Conservation (phyloP, 305 asterid species). For the Lippia alba region DNA sequence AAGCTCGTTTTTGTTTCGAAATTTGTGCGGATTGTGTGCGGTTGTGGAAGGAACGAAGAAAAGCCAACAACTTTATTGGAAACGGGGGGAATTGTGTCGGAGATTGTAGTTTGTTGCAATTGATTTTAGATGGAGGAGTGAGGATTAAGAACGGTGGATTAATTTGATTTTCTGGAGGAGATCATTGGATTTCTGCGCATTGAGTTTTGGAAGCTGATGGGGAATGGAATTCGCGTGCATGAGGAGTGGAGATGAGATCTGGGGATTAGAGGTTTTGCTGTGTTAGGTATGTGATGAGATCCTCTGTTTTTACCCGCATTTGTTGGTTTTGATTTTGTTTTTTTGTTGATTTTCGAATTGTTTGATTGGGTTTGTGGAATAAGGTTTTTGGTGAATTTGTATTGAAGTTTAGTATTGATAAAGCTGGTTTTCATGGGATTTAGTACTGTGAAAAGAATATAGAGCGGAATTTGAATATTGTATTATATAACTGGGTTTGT, state of each 20-base stretch:
- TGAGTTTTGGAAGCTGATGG: conserved; percentile 49
- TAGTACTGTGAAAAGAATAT: conserved; percentile 1
- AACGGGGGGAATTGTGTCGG: neutral
- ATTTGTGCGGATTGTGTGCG: conserved; percentile 20
- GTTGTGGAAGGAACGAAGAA: conserved; percentile 7
- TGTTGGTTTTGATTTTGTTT: conserved; percentile 14
- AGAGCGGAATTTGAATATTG: conserved; percentile 29
- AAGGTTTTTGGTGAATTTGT: neutral
- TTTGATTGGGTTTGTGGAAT: conserved; percentile 1
- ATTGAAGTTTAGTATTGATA: conserved; percentile 10
- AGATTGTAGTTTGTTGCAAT: too few species aligned
- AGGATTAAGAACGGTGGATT: neutral
- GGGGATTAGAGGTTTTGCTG: conserved; percentile 41
- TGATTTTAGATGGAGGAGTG: neutral
- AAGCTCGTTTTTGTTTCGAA: conserved; percentile 15
- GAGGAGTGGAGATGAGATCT: conserved; percentile 64
- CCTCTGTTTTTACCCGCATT: conserved; percentile 11
- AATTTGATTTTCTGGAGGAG: conserved; percentile 24
- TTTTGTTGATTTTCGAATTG: conserved; percentile 16
- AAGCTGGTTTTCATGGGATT: conserved; percentile 30
- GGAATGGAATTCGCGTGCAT: conserved; percentile 42
- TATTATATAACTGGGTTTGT: conserved; percentile 17
- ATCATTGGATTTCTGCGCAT: conserved; percentile 43
- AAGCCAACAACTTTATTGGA: conserved; percentile 3
- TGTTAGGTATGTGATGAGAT: conserved; percentile 43